phyloP scores from a whole-genome alignment of 352 stramenopile genomes.

The Pythium phragmitis region DNA sequence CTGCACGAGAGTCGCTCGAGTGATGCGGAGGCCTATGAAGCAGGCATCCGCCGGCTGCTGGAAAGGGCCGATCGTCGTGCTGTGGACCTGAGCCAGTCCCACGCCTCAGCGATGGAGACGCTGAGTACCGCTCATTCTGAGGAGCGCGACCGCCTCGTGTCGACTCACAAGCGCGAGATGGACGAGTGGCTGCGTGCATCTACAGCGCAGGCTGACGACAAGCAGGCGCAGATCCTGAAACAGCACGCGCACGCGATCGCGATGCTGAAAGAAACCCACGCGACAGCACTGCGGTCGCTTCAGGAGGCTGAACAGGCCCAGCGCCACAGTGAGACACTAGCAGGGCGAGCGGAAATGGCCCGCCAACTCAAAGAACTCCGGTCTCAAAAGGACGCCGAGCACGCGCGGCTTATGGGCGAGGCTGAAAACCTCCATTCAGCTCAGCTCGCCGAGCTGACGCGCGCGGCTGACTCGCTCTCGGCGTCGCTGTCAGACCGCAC shows the following conservation, averaged over 20 bases:
- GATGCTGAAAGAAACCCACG: constrained; percentile 24
- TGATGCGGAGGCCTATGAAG: constrained; percentile 12
- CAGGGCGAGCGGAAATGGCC: constrained; percentile 33
- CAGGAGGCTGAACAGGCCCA: constrained; percentile 26
- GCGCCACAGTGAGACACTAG: constrained; percentile 35
- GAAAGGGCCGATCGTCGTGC: background rate
- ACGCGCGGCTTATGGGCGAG: constrained; percentile 29
- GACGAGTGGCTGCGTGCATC: constrained; percentile 14
- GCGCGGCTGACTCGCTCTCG: constrained; percentile 27
- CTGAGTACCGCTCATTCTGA: background rate
- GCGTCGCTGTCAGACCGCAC: constrained; percentile 32
- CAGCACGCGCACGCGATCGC: constrained; percentile 26
- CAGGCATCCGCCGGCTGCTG: background rate
- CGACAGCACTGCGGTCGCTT: constrained; percentile 27
- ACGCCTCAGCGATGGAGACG: constrained; percentile 5
- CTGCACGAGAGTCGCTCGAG: constrained; percentile 2
- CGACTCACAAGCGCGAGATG: constrained; percentile 23
- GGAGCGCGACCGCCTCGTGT: constrained; percentile 11
- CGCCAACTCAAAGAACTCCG: constrained; percentile 33
- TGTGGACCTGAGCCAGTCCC: background rate
- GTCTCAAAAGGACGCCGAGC: constrained; percentile 43
- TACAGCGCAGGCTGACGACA: background rate
- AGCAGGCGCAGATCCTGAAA: constrained; percentile 2
- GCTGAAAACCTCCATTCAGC: constrained; percentile 29
- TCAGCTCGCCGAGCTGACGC: constrained; percentile 30